phyloP scores from a whole-genome alignment of 2,329 filamentous ascomycete genomes.

The Rhynchosporium graminicola region DNA sequence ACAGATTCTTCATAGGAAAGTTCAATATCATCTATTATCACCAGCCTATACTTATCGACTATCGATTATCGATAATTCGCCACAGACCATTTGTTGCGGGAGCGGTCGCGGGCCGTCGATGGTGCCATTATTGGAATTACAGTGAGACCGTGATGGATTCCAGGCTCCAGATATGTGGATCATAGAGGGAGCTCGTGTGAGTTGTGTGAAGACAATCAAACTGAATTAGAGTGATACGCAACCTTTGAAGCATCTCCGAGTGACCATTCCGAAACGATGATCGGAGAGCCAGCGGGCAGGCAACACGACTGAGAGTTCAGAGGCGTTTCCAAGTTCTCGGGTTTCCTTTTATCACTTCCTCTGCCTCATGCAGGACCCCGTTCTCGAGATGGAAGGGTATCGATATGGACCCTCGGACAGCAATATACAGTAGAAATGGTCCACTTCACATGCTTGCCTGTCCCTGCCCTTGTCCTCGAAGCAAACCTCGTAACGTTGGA shows the following conservation, averaged over 20 bases:
- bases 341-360: constrained; percentile 14
- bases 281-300: constrained; percentile 11
- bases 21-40: background rate
- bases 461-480: background rate
- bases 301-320: constrained; percentile 10
- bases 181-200: constrained; percentile 1
- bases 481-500: constrained; percentile 11
- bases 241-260: constrained; percentile 1
- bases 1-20: background rate
- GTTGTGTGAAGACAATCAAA: constrained; percentile 3
- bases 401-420: constrained; percentile 15
- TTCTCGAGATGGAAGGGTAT: constrained; percentile 14
- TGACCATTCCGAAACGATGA: constrained; percentile 9
- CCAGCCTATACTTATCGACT: constrained; percentile 9
- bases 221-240: constrained; percentile 3
- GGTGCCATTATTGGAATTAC: constrained; percentile 25
- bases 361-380: constrained; percentile 11
- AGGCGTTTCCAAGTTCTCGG: constrained; percentile 21
- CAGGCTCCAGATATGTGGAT: constrained; percentile 15
- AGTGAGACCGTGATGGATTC: constrained; percentile 11
- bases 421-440: background rate
- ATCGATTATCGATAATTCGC: background rate
- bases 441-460: constrained; percentile 14
- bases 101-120: constrained; percentile 25
- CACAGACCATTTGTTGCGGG: constrained; percentile 12